Base-by-base conservation (phyloP, 108 stramenopile species). In the Chaetoceros muelleri region DNA sequence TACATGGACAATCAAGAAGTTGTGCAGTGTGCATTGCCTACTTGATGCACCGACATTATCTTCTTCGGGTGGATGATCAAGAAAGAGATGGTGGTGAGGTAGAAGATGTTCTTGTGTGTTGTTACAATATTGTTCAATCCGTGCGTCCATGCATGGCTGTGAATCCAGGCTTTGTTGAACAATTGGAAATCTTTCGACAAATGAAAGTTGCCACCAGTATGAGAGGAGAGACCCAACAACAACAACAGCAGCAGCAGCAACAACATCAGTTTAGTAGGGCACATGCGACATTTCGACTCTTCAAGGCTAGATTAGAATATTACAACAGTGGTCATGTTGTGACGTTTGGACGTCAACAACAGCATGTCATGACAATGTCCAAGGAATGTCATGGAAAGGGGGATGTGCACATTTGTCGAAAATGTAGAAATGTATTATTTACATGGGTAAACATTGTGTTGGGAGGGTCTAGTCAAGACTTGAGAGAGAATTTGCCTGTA, bases 121-220 rank as follows among this genome's bases (percentile, higher is more conserved):
- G 25, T 25, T 54, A 54, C 25, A 3, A 54, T 5, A 18, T 26
- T 10, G 53, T 54, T 3, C 3, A 26, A 18, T 3, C 3, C 18
- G 53, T 25, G 5, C 3, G 53, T 3, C 20, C 20, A 5, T 54
- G 53, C 53, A 54, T 54, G 53, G 29, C 53, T 3, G 26, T 54
- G 18, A 54, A 54, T 29, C 53, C 53, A 29, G 53, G 53, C 5
- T 54, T 54, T 29, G 25, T 54, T 19, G 8, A 30, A 29, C 53
- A 54, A 29, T 30, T 54, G 28, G 53, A 54, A 27, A 26, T 54
- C 5, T 54, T 10, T 17, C 3, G 25, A n/a, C 20, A 25, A 18
- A 54, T 54, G 53, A 30, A n/a, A 54, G n/a, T 13, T 54, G 53
- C 5, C 18, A 29, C 53, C 7, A 24, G 24, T 22, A 25, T 16